Conservation (phyloP, 805 yeast genomes). For the Torulaspora indica region DNA sequence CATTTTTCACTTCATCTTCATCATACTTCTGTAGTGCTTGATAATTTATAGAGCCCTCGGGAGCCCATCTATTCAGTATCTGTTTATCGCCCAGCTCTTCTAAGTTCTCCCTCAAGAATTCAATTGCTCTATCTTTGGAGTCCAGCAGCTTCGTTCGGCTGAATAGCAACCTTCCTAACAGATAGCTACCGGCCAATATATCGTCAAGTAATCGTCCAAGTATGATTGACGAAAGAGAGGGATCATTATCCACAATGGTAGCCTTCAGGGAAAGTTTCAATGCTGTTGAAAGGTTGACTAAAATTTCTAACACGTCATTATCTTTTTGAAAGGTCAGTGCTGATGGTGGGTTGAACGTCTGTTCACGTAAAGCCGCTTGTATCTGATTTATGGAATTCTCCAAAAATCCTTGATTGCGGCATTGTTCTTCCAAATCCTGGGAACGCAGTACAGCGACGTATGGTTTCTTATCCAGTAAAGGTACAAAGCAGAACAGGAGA, state of each 20-base stretch:
- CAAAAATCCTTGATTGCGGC: conserved; percentile 20
- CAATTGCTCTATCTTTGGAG: conserved; percentile 34
- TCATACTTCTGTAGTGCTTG: conserved; percentile 20
- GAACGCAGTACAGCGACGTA: conserved; percentile 7
- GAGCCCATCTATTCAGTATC: conserved; percentile 34
- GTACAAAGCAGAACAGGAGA: conserved; percentile 9
- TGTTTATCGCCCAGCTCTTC: conserved; percentile 24
- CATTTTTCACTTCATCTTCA: conserved; percentile 5
- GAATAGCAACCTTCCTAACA: conserved; percentile 3
- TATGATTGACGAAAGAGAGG: conserved; percentile 1
- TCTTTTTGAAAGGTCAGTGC: conserved; percentile 3
- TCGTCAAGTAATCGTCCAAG: conserved; percentile 8
- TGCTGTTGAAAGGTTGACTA: conserved; percentile 10
- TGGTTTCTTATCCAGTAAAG: conserved; percentile 7
- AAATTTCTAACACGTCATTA: neutral
- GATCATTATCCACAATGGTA: neutral
- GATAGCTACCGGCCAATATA: conserved; percentile 3
- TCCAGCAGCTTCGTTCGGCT: conserved; percentile 19
- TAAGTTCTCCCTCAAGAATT: conserved; percentile 30
- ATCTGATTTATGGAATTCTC: conserved; percentile 11
- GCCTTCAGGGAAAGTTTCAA: conserved; percentile 6
- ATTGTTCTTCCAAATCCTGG: conserved; percentile 10
- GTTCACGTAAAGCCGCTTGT: conserved; percentile 4
- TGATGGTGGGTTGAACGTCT: neutral
- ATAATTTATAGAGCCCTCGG: conserved; percentile 30